Conservation (phyloP, 2,329 filamentous ascomycete species). For the Phyllosticta capitalensis region DNA sequence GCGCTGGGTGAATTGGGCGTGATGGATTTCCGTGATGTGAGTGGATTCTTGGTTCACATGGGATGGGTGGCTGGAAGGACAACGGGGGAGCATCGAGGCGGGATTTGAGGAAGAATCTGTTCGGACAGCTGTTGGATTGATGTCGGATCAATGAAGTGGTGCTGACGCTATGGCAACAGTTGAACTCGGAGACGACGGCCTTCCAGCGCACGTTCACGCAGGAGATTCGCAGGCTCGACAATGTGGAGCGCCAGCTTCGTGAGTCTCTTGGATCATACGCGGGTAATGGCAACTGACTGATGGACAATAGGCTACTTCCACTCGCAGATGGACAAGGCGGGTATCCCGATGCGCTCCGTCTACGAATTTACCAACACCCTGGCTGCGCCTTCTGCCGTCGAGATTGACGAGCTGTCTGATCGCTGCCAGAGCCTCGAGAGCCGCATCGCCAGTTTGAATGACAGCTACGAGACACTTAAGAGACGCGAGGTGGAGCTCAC, state of each 20-base stretch:
- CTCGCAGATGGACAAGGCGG: constrained; percentile 86
- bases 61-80: background rate
- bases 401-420: constrained; percentile 93
- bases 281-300: constrained; percentile 14
- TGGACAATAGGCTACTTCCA: constrained; percentile 73
- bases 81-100: background rate
- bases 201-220: constrained; percentile 97
- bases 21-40: constrained; percentile 94
- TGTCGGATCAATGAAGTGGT: background rate
- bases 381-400: constrained; percentile 78
- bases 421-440: constrained; percentile 88
- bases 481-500: constrained; percentile 94
- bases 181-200: constrained; percentile 85
- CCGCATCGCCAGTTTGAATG: constrained; percentile 82
- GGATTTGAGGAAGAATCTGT: background rate
- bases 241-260: constrained; percentile 96
- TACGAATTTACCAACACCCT: constrained; percentile 84
- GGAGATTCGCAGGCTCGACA: constrained; percentile 93
- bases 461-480: constrained; percentile 97
- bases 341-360: constrained; percentile 76
- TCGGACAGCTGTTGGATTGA: background rate
- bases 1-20: constrained; percentile 91
- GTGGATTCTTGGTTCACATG: constrained; percentile 25
- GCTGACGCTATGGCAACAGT: constrained; percentile 41
- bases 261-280: constrained; percentile 32